Conservation (phyloP, 2,329 filamentous ascomycete species). For the Hypoxylon sp. region DNA sequence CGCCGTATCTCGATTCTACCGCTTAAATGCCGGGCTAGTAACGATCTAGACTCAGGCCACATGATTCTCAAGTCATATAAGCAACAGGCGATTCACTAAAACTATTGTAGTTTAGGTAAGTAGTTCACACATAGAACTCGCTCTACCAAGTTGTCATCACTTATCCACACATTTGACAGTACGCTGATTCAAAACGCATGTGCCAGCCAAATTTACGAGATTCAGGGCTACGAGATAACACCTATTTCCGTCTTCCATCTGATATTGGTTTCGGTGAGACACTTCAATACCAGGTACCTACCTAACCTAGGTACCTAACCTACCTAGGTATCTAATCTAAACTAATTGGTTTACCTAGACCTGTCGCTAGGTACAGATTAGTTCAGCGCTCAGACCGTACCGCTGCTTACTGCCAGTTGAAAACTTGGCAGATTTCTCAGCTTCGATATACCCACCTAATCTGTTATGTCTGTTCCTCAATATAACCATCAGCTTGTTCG, state of each 20-base stretch:
- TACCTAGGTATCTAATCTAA: slow-evolving; percentile 1
- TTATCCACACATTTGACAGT: slow-evolving; percentile 3
- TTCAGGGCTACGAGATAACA: neutral
- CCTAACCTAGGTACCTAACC: too few relatives aligned
- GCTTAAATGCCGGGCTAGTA: neutral
- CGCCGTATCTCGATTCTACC: slow-evolving; percentile 13
- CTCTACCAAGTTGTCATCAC: slow-evolving; percentile 12
- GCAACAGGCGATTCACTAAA: neutral
- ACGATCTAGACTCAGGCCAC: slow-evolving; percentile 17
- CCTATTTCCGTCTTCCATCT: neutral
- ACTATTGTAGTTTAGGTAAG: slow-evolving; percentile 2
- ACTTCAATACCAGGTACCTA: too few relatives aligned
- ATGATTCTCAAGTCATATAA: neutral
- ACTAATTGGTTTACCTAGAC: slow-evolving; percentile 1
- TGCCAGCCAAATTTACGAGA: neutral
- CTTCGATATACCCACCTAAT: slow-evolving; percentile 8
- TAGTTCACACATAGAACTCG: slow-evolving; percentile 5
- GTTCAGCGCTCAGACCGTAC: neutral
- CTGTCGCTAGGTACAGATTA: neutral
- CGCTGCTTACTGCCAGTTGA: neutral
- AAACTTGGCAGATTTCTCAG: slow-evolving; percentile 10
- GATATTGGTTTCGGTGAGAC: slow-evolving; percentile 10
- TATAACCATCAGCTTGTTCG: slow-evolving; percentile 15
- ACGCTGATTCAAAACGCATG: slow-evolving; percentile 1
- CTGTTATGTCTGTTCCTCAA: neutral